Conservation (phyloP, 2,329 filamentous ascomycete genomes). For the Ilyonectria destructans region DNA sequence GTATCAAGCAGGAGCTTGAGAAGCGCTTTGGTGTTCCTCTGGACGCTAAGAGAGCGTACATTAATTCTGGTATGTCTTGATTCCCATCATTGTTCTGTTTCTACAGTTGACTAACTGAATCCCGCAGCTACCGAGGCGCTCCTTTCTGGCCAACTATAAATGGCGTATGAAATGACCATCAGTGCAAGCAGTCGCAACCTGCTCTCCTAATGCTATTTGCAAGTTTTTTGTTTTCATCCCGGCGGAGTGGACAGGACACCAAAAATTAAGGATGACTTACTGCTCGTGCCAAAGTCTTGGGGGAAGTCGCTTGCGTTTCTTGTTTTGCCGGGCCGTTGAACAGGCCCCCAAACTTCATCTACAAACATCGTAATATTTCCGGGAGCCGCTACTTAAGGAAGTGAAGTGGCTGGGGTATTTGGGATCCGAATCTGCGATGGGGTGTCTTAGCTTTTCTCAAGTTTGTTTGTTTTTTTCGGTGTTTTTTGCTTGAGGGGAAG, state of each 20-base stretch:
- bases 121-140: conserved; percentile 81
- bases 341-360: conserved; percentile 32
- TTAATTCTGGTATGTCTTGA: conserved; percentile 84
- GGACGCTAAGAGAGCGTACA: conserved; percentile 92
- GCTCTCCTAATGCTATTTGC: conserved; percentile 42
- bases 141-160: conserved; percentile 82
- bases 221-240: conserved; percentile 37
- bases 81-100: not conserved
- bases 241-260: conserved; percentile 45
- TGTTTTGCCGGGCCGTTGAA: conserved; percentile 14
- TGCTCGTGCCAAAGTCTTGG: conserved; percentile 30
- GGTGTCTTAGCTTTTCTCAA: conserved; percentile 16
- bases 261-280: conserved; percentile 44
- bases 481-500: conserved; percentile 41
- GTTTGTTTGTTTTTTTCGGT: conserved; percentile 37
- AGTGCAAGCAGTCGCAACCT: conserved; percentile 24
- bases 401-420: conserved; percentile 32
- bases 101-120: conserved; percentile 37
- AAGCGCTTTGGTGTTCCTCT: conserved; percentile 89
- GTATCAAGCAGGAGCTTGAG: conserved; percentile 94
- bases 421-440: conserved; percentile 27
- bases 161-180: conserved; percentile 30
- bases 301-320: conserved; percentile 33
- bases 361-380: conserved; percentile 46
- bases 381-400: conserved; percentile 34